Conservation (phyloP, 1,139 yeast genomes). For the Arxiozyma bovina region DNA sequence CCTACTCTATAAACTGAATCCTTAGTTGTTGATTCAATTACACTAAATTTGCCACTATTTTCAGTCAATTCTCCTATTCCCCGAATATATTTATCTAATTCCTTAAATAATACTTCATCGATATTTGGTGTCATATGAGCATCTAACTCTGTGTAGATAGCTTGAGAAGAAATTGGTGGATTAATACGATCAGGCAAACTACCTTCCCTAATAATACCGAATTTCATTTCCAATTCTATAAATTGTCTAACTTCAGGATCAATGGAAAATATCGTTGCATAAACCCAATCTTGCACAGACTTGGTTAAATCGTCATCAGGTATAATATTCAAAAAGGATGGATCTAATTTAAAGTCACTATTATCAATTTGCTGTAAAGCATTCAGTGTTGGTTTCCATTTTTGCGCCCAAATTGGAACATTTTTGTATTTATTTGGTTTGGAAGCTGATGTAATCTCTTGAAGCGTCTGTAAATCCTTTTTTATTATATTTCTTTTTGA, state of each 20-base stretch:
- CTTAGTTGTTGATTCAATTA: conserved; percentile 33
- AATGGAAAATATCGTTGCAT: conserved; percentile 63
- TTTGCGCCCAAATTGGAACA: conserved; percentile 81
- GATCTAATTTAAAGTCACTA: conserved; percentile 28
- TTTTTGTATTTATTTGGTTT: conserved; percentile 57
- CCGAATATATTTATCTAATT: conserved; percentile 48
- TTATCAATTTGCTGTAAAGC: conserved; percentile 28
- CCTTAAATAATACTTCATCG: conserved; percentile 57
- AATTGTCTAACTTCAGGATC: conserved; percentile 49
- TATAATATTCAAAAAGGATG: conserved; percentile 57
- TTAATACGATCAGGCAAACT: conserved; percentile 45
- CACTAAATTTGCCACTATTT: conserved; percentile 37
- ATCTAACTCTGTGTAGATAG: conserved; percentile 48
- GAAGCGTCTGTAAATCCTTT: conserved; percentile 26
- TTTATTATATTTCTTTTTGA: conserved; percentile 29
- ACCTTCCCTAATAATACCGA: conserved; percentile 69
- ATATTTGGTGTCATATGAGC: conserved; percentile 64
- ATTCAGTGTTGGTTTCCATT: conserved; percentile 47
- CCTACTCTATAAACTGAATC: conserved; percentile 37
- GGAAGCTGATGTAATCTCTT: conserved; percentile 27
- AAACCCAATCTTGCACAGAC: conserved; percentile 81
- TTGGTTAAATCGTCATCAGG: conserved; percentile 81
- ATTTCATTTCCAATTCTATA: conserved; percentile 74
- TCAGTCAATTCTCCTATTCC: conserved; percentile 43
- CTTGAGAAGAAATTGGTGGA: conserved; percentile 69